These are phyloP conservation scores for Taiwanofungus camphoratus DNA, from an alignment of 1,284 basidiomycete genomes.

Conservation along the genomic window DNA sequence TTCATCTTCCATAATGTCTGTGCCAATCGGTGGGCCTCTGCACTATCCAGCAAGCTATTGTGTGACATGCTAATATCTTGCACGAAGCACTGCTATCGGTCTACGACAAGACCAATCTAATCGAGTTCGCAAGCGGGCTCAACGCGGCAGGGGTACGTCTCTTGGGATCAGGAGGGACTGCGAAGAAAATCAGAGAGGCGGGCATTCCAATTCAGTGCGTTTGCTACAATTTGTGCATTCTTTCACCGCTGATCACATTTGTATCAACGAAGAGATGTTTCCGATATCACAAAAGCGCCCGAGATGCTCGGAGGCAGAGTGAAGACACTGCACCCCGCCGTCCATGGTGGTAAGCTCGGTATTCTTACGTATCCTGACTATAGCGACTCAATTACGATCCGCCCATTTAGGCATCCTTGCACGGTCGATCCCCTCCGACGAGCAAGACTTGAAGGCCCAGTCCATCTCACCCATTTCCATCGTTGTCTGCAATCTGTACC, in stretches of 20 bases:
- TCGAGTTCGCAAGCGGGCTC: constrained; percentile 87
- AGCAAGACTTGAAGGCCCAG: constrained; percentile 76
- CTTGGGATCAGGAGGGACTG: constrained; percentile 94
- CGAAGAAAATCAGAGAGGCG: constrained; percentile 94
- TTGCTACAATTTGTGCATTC: background rate
- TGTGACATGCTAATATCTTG: constrained; percentile 6
- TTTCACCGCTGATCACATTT: background rate
- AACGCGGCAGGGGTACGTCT: constrained; percentile 80
- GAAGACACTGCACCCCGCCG: constrained; percentile 98
- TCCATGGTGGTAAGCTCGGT: constrained; percentile 79
- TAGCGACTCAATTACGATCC: background rate
- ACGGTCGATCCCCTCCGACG: constrained; percentile 81
- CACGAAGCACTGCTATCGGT: constrained; percentile 84
- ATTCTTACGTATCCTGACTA: no score
- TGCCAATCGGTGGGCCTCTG: constrained; percentile 30
- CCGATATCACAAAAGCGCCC: constrained; percentile 97
- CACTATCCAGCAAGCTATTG: background rate
- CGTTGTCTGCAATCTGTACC: constrained; percentile 99
- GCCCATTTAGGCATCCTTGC: constrained; percentile 76
- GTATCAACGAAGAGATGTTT: constrained; percentile 86
- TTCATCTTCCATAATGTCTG: constrained; percentile 25
- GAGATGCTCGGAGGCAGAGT: constrained; percentile 99
- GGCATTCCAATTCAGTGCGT: constrained; percentile 88
- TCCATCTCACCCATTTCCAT: constrained; percentile 87
- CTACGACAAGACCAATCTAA: constrained; percentile 91